Base-by-base conservation (phyloP, 768 basidiomycete species). In the Favolaschia claudopus region DNA sequence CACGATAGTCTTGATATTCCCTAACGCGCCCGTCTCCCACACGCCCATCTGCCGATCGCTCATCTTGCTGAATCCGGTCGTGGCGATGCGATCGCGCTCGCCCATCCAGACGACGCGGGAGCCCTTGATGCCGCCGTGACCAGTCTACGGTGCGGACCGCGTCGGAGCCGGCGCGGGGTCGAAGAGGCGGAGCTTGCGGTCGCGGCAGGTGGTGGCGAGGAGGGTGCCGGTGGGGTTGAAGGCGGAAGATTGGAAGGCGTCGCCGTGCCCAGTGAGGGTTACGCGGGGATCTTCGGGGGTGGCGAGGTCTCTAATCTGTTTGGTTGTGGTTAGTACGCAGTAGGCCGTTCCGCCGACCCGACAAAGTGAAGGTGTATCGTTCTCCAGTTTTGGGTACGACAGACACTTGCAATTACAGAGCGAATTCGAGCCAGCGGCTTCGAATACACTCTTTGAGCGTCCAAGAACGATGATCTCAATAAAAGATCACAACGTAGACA, bases 11-110 rank as follows among this genome's bases (percentile, higher is more conserved):
- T 94, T 96, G 62, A 95, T 66, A 70, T 85, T 94, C 36, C 74
- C 80, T 50, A 99, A 73, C 14, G 86, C 81, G 10, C 89, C 85
- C 2, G 92, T 85, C 70, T 99, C 95, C 96, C 96, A 99, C 39
- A 99, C 76, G 52, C 80, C 82, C 31, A 95, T 82, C 73, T 99
- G 95, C 9, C 96, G 84, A 72, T 99, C 96, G 44, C 92, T 93
- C 93, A 96, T 96, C 75, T 88, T 93, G 76, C 92, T 94, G 76
- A 99, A 99, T 0, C 96, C 96, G 14, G 96, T 99, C 14, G 96
- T 99, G 14, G 91, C 93, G 70, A 98, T 85, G 62, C 86, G 87
- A 72, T 95, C 95, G 45, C 84, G 76, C 53, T 93, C 91, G 39
- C 97, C 96, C 86, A 97, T 86, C 92, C 93, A 99, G 25, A 83